Percentiles rank a stretch among this genome's conserved stretches.
Evolutionary conservation across 202 grass and related monocot genomes (phyloP).

Genomic region (Zizania palustris): DNA sequence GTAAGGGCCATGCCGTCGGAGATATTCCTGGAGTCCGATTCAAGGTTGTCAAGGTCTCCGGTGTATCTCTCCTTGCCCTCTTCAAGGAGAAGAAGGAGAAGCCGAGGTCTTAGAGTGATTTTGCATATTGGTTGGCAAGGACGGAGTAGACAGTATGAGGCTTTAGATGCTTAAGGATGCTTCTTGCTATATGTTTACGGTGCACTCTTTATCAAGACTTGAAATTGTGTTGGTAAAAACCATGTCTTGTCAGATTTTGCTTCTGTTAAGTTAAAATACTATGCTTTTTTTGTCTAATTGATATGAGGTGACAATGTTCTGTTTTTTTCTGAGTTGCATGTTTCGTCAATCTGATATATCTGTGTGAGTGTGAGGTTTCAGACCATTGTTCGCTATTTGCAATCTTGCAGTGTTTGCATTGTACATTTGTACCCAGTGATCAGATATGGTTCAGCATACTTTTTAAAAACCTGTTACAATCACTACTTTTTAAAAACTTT

Average conservation of each 20-base stretch:
- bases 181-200: constrained; percentile 48
- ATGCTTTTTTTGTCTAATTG: neutral
- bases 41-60: constrained; percentile 79
- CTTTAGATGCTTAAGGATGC: constrained; percentile 31
- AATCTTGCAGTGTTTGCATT: no score
- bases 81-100: constrained; percentile 86
- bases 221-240: constrained; percentile 42
- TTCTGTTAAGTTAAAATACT: constrained; percentile 33
- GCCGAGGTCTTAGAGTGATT: constrained; percentile 57
- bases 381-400: neutral
- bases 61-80: constrained; percentile 73
- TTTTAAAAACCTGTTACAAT: no score
- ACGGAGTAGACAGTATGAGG: constrained; percentile 28
- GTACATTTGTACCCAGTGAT: no score
- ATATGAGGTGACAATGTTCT: neutral
- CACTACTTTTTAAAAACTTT: no score
- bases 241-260: constrained; percentile 28
- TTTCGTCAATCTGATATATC: no score
- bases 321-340: neutral
- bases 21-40: constrained; percentile 78
- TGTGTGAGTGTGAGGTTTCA: neutral
- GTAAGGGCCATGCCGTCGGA: constrained; percentile 69
- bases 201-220: constrained; percentile 31
- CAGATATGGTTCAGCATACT: no score
- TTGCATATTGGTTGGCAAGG: constrained; percentile 23